Evolutionary conservation across 176 grass and related monocot species (phyloP).

Genomic region (barley (Hordeum vulgare)): DNA sequence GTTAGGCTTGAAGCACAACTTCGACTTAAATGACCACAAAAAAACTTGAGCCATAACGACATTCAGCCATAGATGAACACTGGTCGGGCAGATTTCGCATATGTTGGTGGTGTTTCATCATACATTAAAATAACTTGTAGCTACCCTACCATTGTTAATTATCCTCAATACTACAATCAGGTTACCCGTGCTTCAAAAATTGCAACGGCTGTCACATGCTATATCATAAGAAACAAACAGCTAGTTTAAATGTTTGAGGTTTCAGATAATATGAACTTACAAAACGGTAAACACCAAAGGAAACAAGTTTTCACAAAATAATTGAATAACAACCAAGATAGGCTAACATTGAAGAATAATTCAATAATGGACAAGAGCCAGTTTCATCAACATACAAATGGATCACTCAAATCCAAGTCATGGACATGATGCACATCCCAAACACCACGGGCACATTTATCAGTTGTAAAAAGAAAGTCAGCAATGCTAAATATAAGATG

Average conservation of each 20-base stretch:
- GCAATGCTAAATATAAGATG: too few relatives aligned
- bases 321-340: background rate
- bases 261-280: background rate
- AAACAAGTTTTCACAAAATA: background rate
- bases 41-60: background rate
- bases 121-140: background rate
- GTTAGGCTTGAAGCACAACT: too few relatives aligned
- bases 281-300: background rate
- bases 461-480: slow-evolving; percentile 3
- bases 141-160: background rate
- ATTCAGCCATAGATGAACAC: background rate
- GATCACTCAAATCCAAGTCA: background rate
- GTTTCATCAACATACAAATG: background rate
- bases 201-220: background rate
- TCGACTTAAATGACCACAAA: too few relatives aligned
- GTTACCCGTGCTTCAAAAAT: background rate
- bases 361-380: background rate
- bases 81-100: background rate
- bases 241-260: background rate
- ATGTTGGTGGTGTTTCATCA: background rate
- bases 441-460: background rate
- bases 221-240: background rate
- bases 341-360: background rate
- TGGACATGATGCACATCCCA: background rate
- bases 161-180: background rate